Conservation (phyloP, 768 basidiomycete genomes). For the Serendipita sp. region DNA sequence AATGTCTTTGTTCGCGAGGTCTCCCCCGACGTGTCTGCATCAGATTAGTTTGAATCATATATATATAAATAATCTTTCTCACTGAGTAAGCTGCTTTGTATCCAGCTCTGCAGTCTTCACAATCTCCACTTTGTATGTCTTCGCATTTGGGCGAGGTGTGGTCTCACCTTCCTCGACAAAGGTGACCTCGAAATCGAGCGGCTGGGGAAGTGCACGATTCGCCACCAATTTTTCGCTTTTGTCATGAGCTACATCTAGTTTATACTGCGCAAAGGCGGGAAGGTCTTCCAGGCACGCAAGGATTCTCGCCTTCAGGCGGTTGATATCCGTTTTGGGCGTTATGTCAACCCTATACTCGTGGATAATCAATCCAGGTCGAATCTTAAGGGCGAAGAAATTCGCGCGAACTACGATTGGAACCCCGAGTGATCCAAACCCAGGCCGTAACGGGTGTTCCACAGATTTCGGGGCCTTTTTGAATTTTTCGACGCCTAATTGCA, state of each 20-base stretch:
- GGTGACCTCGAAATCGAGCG: slow-evolving; percentile 21
- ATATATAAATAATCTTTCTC: slow-evolving; percentile 7
- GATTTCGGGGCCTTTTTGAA: slow-evolving; percentile 14
- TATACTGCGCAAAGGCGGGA: slow-evolving; percentile 23
- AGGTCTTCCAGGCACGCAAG: slow-evolving; percentile 37
- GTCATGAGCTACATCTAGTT: slow-evolving; percentile 36
- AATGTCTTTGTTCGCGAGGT: slow-evolving; percentile 34
- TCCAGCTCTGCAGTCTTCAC: slow-evolving; percentile 30
- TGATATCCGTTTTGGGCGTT: slow-evolving; percentile 27
- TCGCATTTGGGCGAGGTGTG: slow-evolving; percentile 23
- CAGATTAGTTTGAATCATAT: neutral
- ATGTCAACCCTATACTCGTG: slow-evolving; percentile 43
- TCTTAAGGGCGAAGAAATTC: slow-evolving; percentile 43
- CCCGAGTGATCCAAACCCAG: slow-evolving; percentile 41
- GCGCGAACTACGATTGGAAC: slow-evolving; percentile 34
- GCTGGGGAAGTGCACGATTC: slow-evolving; percentile 25
- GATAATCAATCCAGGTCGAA: slow-evolving; percentile 27
- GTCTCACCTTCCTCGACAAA: slow-evolving; percentile 34
- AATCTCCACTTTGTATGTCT: slow-evolving; percentile 29
- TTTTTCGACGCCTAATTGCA: neutral
- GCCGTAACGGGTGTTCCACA: slow-evolving; percentile 31
- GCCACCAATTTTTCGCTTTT: slow-evolving; percentile 31
- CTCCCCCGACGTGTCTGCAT: slow-evolving; percentile 39
- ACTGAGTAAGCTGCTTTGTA: slow-evolving; percentile 27
- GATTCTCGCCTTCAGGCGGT: slow-evolving; percentile 32